A percentile compares a stretch with the other conserved stretches of the same genome.
phyloP scores from a whole-genome alignment of 768 basidiomycete species.

The Leccinum sublutescens region DNA sequence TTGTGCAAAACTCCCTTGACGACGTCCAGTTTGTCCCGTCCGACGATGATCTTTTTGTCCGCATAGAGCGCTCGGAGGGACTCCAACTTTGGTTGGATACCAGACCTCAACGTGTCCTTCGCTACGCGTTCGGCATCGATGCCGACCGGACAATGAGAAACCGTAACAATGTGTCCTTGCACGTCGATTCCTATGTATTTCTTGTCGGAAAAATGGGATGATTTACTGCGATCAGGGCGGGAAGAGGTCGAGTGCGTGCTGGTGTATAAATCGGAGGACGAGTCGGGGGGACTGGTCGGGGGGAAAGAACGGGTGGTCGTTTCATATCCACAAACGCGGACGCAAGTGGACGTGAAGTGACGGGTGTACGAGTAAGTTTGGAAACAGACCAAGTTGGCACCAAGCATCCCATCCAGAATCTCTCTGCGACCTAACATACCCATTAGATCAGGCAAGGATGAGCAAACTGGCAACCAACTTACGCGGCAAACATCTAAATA shows the following conservation, averaged over 20 bases:
- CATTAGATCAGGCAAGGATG: conserved; percentile 2
- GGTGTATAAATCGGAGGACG: conserved; percentile 7
- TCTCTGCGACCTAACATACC: conserved; percentile 71
- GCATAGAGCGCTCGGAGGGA: conserved; percentile 82
- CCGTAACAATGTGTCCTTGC: conserved; percentile 76
- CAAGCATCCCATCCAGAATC: conserved; percentile 96
- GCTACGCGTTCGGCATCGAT: conserved; percentile 91
- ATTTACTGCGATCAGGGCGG: conserved; percentile 8
- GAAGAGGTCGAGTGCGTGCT: not conserved
- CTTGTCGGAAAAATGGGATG: conserved; percentile 11
- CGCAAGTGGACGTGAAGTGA: conserved; percentile 92
- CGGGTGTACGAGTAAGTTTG: conserved; percentile 95
- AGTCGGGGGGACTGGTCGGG: not conserved
- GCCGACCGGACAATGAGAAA: conserved; percentile 93
- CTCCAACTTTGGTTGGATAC: conserved; percentile 87
- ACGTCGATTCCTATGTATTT: conserved; percentile 64
- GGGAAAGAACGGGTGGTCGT: conserved; percentile 41
- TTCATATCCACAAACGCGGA: conserved; percentile 96
- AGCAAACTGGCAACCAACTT: conserved; percentile 30
- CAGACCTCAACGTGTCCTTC: conserved; percentile 76
- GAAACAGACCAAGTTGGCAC: conserved; percentile 95
- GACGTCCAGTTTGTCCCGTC: conserved; percentile 96
- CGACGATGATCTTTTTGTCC: conserved; percentile 98
- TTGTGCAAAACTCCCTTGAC: conserved; percentile 98
- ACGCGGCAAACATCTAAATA: conserved; percentile 93